Evolutionary conservation across 208 protist genomes (phyloP), one percentile per base, ranked within the genome.

Genomic region (Strigomonas culicis): DNA sequence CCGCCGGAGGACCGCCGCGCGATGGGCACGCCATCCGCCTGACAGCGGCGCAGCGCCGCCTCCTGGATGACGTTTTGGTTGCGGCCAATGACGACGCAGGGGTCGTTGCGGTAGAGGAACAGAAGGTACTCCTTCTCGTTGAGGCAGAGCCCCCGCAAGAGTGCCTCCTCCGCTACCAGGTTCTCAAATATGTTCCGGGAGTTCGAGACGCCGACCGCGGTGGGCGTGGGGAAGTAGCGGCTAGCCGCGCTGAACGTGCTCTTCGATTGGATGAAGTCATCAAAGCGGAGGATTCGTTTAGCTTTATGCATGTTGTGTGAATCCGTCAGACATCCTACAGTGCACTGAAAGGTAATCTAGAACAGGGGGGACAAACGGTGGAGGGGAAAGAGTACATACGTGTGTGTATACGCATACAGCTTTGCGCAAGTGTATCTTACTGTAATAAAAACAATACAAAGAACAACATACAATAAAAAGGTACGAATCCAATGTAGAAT

Each of bases 41-140:
- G 56, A 0, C 77, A 69, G 1, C 68, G 63, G 0, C 75, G 75
- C 31, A 94, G 47, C 41, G 81, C 36, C 15, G 91, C 82, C 64
- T 96, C 87, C 8, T 74, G 64, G 28, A 88, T 79, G 11, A 81
- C 66, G 62, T 94, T 93, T 46, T 96, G 90, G 58, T 96, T 96
- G 4, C 87, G 62, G 0, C 90, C 90, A 28, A 96, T 65, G 15
- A 96, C 90, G 1, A 94, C 84, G 59, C 90, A 96, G 0, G 90
- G 87, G 1, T 49, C 34, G 59, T 93, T 94, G n/a, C 79, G 55
- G 76, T 96, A 94, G 47, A 88, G 55, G 25, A 94, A 74, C 13
- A 91, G 59, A 39, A 88, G 55, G 11, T 53, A 61, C 64, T 86
- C 61, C 4, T 56, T 53, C 32, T 67, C 62, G 19, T 59, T 41